phyloP scores from a whole-genome alignment of 345 rosid genomes.

The Eucalyptus cladocalyx region DNA sequence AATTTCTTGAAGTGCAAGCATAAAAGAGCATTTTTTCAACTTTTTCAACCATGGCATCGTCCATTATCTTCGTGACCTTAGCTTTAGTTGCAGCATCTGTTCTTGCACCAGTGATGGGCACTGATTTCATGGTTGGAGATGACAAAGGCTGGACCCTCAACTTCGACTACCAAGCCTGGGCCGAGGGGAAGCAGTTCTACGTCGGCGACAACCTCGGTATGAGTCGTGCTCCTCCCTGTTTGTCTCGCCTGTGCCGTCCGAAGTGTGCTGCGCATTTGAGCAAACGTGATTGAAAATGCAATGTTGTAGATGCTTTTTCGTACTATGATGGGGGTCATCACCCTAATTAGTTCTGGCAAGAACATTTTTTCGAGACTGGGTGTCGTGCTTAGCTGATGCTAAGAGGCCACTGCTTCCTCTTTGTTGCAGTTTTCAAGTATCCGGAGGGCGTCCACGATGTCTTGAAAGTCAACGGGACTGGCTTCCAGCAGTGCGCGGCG shows the following conservation, averaged over 20 bases:
- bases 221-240: background rate
- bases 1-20: background rate
- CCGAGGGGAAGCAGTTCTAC: background rate
- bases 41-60: background rate
- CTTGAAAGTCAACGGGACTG: background rate
- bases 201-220: conserved; percentile 15
- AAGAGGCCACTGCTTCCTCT: background rate
- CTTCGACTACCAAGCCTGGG: conserved; percentile 18
- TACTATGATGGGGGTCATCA: background rate
- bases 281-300: background rate
- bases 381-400: background rate
- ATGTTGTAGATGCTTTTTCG: background rate
- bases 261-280: background rate
- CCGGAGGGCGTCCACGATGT: conserved; percentile 1
- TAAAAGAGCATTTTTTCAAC: background rate
- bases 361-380: background rate
- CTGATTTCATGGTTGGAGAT: conserved; percentile 28
- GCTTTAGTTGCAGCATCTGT: background rate
- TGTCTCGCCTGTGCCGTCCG: background rate
- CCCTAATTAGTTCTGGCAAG: background rate
- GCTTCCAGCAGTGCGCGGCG: background rate
- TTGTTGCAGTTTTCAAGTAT: conserved; percentile 1
- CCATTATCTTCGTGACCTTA: background rate
- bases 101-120: background rate
- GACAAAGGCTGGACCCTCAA: conserved; percentile 17